These are phyloP conservation scores for Akanthomyces dipterigenus DNA, from an alignment of 2,329 filamentous ascomycete genomes.

Conservation along the genomic window DNA sequence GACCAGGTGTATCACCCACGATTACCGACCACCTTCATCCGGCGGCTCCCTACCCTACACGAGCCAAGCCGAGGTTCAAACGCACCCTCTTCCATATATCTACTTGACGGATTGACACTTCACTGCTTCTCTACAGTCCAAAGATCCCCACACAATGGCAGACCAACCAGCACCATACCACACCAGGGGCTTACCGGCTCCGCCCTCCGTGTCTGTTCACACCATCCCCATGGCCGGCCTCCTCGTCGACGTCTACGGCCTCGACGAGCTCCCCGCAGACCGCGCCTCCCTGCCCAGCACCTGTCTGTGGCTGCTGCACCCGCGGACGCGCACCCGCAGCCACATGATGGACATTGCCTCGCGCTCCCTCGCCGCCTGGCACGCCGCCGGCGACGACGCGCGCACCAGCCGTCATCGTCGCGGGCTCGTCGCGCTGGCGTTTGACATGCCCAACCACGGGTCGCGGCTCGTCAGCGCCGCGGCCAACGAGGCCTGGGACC, in stretches of 20 bases:
- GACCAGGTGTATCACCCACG: neutral
- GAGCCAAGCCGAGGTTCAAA: neutral
- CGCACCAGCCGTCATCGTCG: too few species aligned
- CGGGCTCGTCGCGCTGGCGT: constrained; percentile 70
- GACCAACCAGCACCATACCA: constrained; percentile 18
- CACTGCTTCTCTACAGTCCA: neutral
- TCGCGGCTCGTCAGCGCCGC: constrained; percentile 57
- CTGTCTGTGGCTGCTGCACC: constrained; percentile 88
- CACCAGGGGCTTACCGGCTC: constrained; percentile 31
- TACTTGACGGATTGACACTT: neutral
- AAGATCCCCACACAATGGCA: neutral
- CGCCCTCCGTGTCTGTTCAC: constrained; percentile 52
- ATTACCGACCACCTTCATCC: too few species aligned
- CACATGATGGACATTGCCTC: constrained; percentile 70
- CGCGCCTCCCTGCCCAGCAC: constrained; percentile 49
- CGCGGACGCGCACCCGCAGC: constrained; percentile 61
- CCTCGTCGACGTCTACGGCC: constrained; percentile 71
- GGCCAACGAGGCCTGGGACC: constrained; percentile 72
- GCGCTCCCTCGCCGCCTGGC: constrained; percentile 64
- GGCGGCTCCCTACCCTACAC: neutral
- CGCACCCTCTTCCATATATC: neutral
- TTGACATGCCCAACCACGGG: constrained; percentile 94
- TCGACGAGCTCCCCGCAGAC: constrained; percentile 58
- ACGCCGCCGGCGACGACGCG: constrained; percentile 32
- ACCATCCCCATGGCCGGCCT: constrained; percentile 72